A percentile compares a stretch with the other conserved stretches of the same genome.
Evolutionary conservation across 352 stramenopile species (phyloP).

Genomic region (Phytophthora cajani): DNA sequence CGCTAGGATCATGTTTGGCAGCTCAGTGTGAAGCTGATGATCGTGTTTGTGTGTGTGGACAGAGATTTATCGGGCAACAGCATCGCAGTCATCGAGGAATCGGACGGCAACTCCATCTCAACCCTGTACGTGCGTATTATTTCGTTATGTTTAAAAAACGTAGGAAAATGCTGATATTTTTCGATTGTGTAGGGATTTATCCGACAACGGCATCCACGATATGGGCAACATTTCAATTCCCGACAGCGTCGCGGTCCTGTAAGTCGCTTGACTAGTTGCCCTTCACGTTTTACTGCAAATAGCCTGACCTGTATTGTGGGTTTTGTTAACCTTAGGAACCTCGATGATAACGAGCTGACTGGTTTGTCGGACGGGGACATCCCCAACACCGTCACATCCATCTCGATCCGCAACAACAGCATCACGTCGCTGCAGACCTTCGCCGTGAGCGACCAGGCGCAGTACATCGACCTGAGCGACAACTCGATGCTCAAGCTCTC

Average conservation of each 20-base stretch:
- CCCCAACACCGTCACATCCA: slow-evolving; percentile 28
- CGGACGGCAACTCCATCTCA: slow-evolving; percentile 10
- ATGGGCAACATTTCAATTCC: slow-evolving; percentile 36
- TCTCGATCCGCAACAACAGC: slow-evolving; percentile 49
- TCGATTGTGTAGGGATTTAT: slow-evolving; percentile 36
- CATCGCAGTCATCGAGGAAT: slow-evolving; percentile 24
- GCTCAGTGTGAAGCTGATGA: no score
- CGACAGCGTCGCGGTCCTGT: slow-evolving; percentile 30
- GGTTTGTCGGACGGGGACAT: slow-evolving; percentile 25
- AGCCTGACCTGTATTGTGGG: not conserved
- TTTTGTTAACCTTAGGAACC: slow-evolving; percentile 11
- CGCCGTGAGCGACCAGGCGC: slow-evolving; percentile 14
- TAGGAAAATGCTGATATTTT: not conserved
- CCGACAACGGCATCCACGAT: slow-evolving; percentile 28
- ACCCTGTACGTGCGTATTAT: slow-evolving; percentile 26
- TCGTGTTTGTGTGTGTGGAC: not conserved
- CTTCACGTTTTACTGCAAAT: not conserved
- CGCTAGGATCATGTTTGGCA: not conserved
- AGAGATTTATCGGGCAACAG: slow-evolving; percentile 38
- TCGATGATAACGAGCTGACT: slow-evolving; percentile 34
- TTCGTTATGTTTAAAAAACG: not conserved
- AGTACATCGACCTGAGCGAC: slow-evolving; percentile 42
- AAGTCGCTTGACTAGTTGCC: not conserved
- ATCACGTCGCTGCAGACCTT: slow-evolving; percentile 43
- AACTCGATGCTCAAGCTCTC: slow-evolving; percentile 35